Percentiles rank a stretch among this genome's conserved stretches.
phyloP scores from a whole-genome alignment of 345 rosid genomes.

The Linum usitatissimum region DNA sequence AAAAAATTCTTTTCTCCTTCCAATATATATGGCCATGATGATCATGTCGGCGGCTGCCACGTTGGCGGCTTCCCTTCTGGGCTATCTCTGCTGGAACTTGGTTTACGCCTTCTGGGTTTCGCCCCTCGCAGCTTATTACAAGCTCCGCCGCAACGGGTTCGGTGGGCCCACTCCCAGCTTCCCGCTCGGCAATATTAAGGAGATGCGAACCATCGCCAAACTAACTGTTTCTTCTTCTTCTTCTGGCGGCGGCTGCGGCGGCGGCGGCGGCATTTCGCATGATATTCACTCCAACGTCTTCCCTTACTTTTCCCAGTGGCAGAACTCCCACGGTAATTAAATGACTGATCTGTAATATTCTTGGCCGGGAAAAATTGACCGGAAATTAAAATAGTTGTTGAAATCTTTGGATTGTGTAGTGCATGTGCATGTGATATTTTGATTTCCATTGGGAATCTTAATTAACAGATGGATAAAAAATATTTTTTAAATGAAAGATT shows the following conservation, averaged over 20 bases:
- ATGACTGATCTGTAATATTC: no score
- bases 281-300: conserved; percentile 70
- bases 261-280: conserved; percentile 29
- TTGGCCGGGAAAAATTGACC: no score
- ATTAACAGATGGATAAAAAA: background rate
- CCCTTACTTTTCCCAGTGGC: conserved; percentile 82
- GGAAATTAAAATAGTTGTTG: no score
- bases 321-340: conserved; percentile 49
- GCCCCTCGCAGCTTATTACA: conserved; percentile 38
- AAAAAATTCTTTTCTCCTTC: no score
- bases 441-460: background rate
- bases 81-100: conserved; percentile 25
- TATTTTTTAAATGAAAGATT: background rate
- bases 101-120: conserved; percentile 51
- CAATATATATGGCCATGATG: background rate
- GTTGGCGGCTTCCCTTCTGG: conserved; percentile 16
- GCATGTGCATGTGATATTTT: background rate
- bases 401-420: background rate
- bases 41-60: conserved; percentile 6
- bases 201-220: conserved; percentile 33
- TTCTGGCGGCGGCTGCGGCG: no score
- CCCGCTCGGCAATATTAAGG: conserved; percentile 66
- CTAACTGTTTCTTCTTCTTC: conserved; percentile 5
- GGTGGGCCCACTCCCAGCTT: conserved; percentile 67
- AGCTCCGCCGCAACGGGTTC: conserved; percentile 57